phyloP scores from a whole-genome alignment of 164 flowering plant genomes.

The Vitis rotundifolia region DNA sequence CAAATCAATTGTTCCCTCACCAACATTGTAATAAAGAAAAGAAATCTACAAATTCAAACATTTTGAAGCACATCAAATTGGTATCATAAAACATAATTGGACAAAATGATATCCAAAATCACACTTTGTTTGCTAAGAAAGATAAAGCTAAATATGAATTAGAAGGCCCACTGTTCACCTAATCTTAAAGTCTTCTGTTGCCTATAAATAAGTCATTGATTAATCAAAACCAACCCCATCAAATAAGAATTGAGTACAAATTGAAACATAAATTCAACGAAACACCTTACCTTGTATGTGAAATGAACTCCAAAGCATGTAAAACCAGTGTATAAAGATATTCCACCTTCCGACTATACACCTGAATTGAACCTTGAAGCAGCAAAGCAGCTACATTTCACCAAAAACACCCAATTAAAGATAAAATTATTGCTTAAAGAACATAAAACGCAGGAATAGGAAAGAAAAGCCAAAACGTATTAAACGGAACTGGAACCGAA shows the following conservation, averaged over 20 bases:
- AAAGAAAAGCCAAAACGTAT: background rate
- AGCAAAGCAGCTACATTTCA: slow-evolving; percentile 75
- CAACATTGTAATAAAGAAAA: no score
- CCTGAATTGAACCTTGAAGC: slow-evolving; percentile 94
- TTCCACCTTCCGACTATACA: slow-evolving; percentile 93
- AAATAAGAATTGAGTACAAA: background rate
- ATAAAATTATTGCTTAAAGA: background rate
- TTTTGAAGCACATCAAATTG: no score
- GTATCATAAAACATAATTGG: no score
- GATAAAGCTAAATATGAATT: no score
- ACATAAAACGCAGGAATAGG: background rate
- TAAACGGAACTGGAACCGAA: slow-evolving; percentile 7
- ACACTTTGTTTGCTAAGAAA: no score
- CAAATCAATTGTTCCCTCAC: no score
- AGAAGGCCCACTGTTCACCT: no score
- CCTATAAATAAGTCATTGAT: background rate
- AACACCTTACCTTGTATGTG: slow-evolving; percentile 68
- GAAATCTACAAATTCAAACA: no score
- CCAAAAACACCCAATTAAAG: slow-evolving; percentile 1
- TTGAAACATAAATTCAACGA: slow-evolving; percentile 3
- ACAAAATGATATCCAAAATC: no score
- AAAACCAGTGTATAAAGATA: slow-evolving; percentile 81
- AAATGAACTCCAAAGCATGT: slow-evolving; percentile 86
- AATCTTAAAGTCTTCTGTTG: no score
- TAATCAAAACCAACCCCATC: background rate